Evolutionary conservation across 768 basidiomycete species (phyloP).

Genomic region (Boletus vermiculosoides): DNA sequence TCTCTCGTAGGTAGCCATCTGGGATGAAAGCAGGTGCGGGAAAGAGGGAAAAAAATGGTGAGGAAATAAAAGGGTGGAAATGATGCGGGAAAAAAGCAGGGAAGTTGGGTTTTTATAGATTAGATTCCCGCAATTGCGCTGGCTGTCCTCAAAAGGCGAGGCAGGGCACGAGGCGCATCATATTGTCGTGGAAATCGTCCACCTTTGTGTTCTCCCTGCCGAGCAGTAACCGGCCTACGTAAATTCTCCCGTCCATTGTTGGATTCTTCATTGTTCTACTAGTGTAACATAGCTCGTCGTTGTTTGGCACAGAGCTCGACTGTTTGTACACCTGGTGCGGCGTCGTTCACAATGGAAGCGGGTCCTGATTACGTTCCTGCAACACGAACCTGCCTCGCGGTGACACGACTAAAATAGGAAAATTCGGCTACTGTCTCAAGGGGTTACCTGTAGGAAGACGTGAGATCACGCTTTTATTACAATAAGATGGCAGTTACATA

Average conservation of each 20-base stretch:
- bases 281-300: background rate
- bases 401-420: constrained; percentile 3
- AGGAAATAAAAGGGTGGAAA: constrained; percentile 29
- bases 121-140: constrained; percentile 35
- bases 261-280: constrained; percentile 5
- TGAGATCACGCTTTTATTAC: constrained; percentile 2
- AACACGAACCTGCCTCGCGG: constrained; percentile 20
- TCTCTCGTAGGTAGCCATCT: constrained; percentile 40
- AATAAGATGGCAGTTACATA: background rate
- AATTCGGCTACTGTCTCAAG: constrained; percentile 17
- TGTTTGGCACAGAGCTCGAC: constrained; percentile 1
- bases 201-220: constrained; percentile 18
- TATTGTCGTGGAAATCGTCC: constrained; percentile 25
- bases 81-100: constrained; percentile 26
- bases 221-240: constrained; percentile 12
- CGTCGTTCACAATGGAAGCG: constrained; percentile 1
- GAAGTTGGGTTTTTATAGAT: constrained; percentile 48
- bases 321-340: constrained; percentile 2
- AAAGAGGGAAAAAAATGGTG: constrained; percentile 15
- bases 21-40: constrained; percentile 24
- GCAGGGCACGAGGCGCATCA: constrained; percentile 50
- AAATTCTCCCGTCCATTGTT: constrained; percentile 1
- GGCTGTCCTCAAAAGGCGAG: constrained; percentile 37
- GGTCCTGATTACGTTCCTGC: constrained; percentile 2
- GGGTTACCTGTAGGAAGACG: background rate